Evolutionary conservation across 148 eudicot genomes (phyloP).

Genomic region (Fagopyrum esculentum): DNA sequence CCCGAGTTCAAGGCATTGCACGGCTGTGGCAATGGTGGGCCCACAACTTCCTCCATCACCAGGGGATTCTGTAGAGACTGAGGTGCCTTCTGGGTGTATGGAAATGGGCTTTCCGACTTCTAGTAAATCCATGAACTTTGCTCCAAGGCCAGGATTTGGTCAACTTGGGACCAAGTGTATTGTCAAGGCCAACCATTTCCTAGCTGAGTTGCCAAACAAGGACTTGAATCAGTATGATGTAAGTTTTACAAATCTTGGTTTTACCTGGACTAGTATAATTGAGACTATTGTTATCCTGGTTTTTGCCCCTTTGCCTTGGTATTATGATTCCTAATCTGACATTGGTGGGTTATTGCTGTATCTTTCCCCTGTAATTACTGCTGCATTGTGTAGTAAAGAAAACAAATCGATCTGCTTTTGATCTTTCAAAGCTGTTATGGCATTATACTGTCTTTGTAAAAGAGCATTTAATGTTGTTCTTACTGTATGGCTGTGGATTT

Average conservation of each 20-base stretch:
- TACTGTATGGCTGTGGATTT: constrained; percentile 18
- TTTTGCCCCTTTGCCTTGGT: neutral
- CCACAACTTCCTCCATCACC: constrained; percentile 6
- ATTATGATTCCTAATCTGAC: constrained; percentile 20
- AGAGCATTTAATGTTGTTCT: constrained; percentile 27
- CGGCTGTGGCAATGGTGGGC: constrained; percentile 26
- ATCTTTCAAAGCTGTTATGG: constrained; percentile 25
- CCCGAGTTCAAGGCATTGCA: constrained; percentile 55
- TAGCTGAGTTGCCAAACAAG: constrained; percentile 61
- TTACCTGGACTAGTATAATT: neutral
- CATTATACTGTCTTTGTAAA: constrained; percentile 18
- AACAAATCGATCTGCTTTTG: neutral
- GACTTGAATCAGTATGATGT: constrained; percentile 68
- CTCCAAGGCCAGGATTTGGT: constrained; percentile 62
- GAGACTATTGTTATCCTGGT: neutral
- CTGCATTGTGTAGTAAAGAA: neutral
- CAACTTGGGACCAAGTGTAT: constrained; percentile 58
- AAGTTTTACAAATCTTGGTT: constrained; percentile 19
- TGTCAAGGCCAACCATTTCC: constrained; percentile 78
- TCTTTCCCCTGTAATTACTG: constrained; percentile 14
- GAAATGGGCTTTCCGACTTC: constrained; percentile 43
- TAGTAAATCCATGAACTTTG: constrained; percentile 40
- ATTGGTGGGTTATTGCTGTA: constrained; percentile 17
- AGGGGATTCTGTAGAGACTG: neutral
- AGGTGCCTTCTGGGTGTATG: constrained; percentile 10